Conservation (phyloP, 257 asterid species). For the Solanum appendiculatum region DNA sequence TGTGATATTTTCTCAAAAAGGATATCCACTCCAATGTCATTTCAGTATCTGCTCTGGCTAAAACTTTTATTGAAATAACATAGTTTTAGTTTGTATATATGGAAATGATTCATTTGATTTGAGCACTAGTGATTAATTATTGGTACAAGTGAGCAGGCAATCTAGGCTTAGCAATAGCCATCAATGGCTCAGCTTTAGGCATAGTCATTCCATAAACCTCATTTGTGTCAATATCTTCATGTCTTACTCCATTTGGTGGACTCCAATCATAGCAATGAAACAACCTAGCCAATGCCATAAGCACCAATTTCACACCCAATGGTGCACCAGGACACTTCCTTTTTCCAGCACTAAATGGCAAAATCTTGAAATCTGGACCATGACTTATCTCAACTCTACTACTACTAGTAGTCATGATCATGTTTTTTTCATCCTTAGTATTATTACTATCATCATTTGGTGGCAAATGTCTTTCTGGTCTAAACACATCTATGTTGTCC, state of each 20-base stretch:
- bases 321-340: conserved; percentile 99
- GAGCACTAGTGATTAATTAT: conserved; percentile 6
- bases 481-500: conserved; percentile 59
- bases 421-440: not conserved
- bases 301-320: conserved; percentile 75
- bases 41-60: not conserved
- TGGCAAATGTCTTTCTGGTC: conserved; percentile 70
- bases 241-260: conserved; percentile 46
- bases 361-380: conserved; percentile 79
- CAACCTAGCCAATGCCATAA: conserved; percentile 84
- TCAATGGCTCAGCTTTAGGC: conserved; percentile 75
- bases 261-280: conserved; percentile 73
- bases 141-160: conserved; percentile 41
- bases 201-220: conserved; percentile 98
- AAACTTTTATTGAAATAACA: not conserved
- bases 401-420: not conserved
- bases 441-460: conserved; percentile 23
- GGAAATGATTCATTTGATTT: not conserved
- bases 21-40: too few species aligned
- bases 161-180: conserved; percentile 63
- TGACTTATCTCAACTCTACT: conserved; percentile 86
- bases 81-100: not conserved
- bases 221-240: conserved; percentile 54
- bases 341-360: conserved; percentile 89
- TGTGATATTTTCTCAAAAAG: too few species aligned